Evolutionary conservation across 768 basidiomycete species (phyloP), one percentile per base, ranked within the genome.

Genomic region (Sistotremastrum niveocremeum): DNA sequence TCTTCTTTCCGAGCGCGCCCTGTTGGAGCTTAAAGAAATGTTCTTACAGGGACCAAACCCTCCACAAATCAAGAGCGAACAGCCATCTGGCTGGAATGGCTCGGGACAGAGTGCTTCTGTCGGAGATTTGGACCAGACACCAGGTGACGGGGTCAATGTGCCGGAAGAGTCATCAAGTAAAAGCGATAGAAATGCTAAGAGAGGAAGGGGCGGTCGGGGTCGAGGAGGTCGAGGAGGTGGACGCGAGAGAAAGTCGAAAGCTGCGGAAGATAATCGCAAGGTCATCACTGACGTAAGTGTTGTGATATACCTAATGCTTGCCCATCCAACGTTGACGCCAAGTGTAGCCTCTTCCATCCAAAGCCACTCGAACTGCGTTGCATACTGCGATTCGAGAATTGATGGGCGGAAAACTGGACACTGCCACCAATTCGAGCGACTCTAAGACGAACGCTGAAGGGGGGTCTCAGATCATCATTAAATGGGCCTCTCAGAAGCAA

Each of bases 401-500:
- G 11, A 97, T 98, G 60, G 67, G 60, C 3, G 88, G 89, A 31
- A 85, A 84, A 54, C 71, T 98, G 44, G 84, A 93, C 45, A 86
- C 79, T 31, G 83, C 88, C 57, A 84, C 86, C 1, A 56, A 58
- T 33, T 31, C 29, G 20, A 45, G 37, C 35, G 82, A 84, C 51
- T 62, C 65, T 12, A 67, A 69, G 37, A 51, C 60, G 8, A 57
- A 68, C 36, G 61, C 69, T 36, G 84, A 80, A 32, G 78, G 78
- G 41, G 85, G 85, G n/a, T 76, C 79, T 34, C 70, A 79, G 34
- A 81, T 95, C 51, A 69, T 72, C 11, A 80, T 97, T 51, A 85
- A 78, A 56, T 97, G 87, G 86, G 70, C 72, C 20, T 20, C 20
- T 20, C 20, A 20, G 20, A 71, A 65, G 50, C 60, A 64, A 46